These are phyloP conservation scores for Biancaea sappan DNA, from an alignment of 306 rosid species.

Conservation along the genomic window DNA sequence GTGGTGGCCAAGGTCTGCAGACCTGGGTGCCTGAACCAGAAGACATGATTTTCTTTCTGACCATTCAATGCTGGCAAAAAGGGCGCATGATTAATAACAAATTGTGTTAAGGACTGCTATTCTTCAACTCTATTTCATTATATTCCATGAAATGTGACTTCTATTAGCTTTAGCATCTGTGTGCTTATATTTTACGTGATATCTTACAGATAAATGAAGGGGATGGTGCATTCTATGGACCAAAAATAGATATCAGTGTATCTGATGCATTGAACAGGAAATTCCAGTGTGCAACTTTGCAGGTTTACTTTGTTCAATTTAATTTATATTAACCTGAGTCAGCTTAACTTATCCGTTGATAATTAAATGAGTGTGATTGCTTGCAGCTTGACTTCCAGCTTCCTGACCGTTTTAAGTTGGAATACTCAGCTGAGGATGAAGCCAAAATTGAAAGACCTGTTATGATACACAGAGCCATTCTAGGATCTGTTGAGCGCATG, in stretches of 20 bases:
- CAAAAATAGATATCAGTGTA: constrained; percentile 91
- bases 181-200: constrained; percentile 36
- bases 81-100: background rate
- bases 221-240: constrained; percentile 96
- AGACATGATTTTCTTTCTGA: background rate
- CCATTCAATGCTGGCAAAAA: background rate
- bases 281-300: constrained; percentile 94
- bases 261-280: constrained; percentile 90
- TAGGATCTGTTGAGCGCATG: constrained; percentile 95
- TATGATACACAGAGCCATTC: constrained; percentile 93
- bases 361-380: constrained; percentile 40
- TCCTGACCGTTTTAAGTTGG: constrained; percentile 84
- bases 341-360: constrained; percentile 27
- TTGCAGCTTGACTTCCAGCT: constrained; percentile 97
- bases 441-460: constrained; percentile 89
- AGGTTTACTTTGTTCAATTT: constrained; percentile 50
- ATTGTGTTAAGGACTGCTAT: background rate
- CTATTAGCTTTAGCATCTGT: constrained; percentile 14
- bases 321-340: constrained; percentile 9
- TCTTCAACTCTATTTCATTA: constrained; percentile 1
- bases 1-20: background rate
- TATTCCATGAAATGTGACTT: constrained; percentile 17
- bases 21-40: background rate
- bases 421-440: constrained; percentile 94
- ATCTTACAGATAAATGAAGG: constrained; percentile 77